Conservation (phyloP, 805 yeast genomes). For the Brettanomyces sp. region DNA sequence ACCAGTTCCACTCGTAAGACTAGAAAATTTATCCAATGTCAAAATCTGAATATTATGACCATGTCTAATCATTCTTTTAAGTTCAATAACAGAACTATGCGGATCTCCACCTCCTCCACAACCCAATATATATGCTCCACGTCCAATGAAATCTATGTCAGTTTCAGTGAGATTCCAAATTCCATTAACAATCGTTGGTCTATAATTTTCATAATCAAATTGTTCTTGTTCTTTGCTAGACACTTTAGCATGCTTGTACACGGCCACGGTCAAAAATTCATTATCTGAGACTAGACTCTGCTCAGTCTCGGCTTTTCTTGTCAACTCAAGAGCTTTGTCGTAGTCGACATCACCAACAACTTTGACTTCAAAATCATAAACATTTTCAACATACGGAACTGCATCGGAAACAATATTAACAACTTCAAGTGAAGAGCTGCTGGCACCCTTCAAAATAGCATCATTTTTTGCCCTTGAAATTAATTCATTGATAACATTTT, state of each 20-base stretch:
- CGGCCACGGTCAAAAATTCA: background rate
- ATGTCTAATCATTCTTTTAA: conserved; percentile 23
- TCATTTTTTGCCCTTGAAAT: conserved; percentile 7
- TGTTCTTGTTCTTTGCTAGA: conserved; percentile 4
- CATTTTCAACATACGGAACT: conserved; percentile 21
- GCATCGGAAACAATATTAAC: conserved; percentile 18
- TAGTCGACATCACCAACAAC: conserved; percentile 35
- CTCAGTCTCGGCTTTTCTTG: background rate
- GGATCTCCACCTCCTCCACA: conserved; percentile 45
- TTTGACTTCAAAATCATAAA: conserved; percentile 26
- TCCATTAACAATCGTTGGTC: conserved; percentile 12
- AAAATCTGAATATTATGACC: conserved; percentile 28
- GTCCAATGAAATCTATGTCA: conserved; percentile 33
- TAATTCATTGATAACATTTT: conserved; percentile 3
- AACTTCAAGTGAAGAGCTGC: conserved; percentile 9
- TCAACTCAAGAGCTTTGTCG: background rate
- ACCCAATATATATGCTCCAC: conserved; percentile 38
- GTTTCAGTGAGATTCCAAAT: conserved; percentile 30
- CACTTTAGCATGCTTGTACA: conserved; percentile 3
- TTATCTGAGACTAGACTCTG: background rate
- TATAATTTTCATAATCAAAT: conserved; percentile 12
- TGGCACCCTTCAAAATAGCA: conserved; percentile 16
- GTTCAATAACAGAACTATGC: conserved; percentile 26
- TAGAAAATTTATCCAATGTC: conserved; percentile 21
- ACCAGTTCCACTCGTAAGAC: conserved; percentile 18